Evolutionary conservation across 2,329 filamentous ascomycete species (phyloP), one percentile per base, ranked within the genome.

Genomic region (Purpureocillium lavendulum): DNA sequence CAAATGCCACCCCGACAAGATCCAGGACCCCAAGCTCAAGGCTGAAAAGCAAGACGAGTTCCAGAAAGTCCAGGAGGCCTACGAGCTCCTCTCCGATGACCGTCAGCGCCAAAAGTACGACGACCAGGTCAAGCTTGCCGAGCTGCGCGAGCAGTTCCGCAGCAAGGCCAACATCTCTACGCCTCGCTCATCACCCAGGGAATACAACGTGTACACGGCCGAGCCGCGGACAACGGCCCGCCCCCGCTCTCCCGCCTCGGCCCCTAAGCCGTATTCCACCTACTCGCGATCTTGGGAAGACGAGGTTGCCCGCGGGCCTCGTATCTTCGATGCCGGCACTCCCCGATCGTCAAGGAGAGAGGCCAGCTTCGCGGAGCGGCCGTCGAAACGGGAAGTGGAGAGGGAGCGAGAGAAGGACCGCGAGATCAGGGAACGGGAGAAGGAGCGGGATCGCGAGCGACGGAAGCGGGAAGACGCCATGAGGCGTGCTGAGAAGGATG

Each of bases 1-100:
- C 50, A 87, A 85, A 60, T 89, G 84, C 57, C 89, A 96, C 52
- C 89, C 89, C 28, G 89, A 96, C 70, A 94, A 95, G 66, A 78
- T 94, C 46, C 82, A 87, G 49, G 77, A 94, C 53, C 79, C 82
- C 39, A 69, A 77, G 13, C 69, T 84, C 53, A 94, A 92, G 63
- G 77, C 79, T 43, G 68, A 78, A 51, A 94, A 89, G 60, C 80
- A 85, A 51, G 82, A 87, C 51, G 82, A 94, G 62, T 98, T 97
- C 55, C 88, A 96, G 62, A 81, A 80, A 58, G 86, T 97, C 28
- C 89, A 96, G 60, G 79, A 89, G 52, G 89, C 92, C 37, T 98
- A 95, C 63, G 92, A 97, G 62, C 71, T 92, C 24, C 76, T 98
- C 44, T 85, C 79, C 54, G 82, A 96, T 56, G 84, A 90, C 21